Evolutionary conservation across 257 asterid genomes (phyloP), one percentile per base, ranked within the genome.

Genomic region (Pogostemon cablin): DNA sequence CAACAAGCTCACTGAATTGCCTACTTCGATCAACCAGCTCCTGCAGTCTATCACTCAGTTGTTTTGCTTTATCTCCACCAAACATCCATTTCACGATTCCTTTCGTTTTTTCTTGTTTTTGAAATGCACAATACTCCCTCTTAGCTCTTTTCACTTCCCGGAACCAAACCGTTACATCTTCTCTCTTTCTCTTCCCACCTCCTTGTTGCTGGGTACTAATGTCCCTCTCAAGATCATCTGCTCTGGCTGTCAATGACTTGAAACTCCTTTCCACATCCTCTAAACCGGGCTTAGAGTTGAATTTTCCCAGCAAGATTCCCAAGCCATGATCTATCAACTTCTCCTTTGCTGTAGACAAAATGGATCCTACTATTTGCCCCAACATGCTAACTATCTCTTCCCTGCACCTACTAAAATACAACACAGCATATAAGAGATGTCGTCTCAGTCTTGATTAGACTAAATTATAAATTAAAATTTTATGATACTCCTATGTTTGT

Each of bases 21-120:
- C 50, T 12, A 7, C 61, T 73, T 38, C 59, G 68, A 25, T 66
- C 73, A 66, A 65, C 38, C 37, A 73, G 78, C 12, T 25, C 41
- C 2, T 3, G 3, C 7, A 67, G 54, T 32, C 59, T 46, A 10
- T 12, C 41, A 5, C 17, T 71, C 11, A 71, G 9, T 5, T 37
- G 37, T 37, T 20, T 5, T 35, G 57, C 68, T 46, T 47, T 58
- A 49, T 42, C 63, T 34, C 38, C 55, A 6, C 42, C 7, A 10
- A 68, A 9, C 54, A 25, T 42, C n/a, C n/a, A n/a, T 2, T 38
- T 41, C 7, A 68, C 1, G 38, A 69, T 25, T n/a, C 65, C 74
- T 1, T 32, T 32, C 25, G 20, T 4, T 6, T 50, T 15, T 7
- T 4, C 57, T 50, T 50, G 6, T 7, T 2, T 25, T 25, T 11